Evolutionary conservation across 2,329 filamentous ascomycete genomes (phyloP).

Genomic region (Stachybotrys chartarum): DNA sequence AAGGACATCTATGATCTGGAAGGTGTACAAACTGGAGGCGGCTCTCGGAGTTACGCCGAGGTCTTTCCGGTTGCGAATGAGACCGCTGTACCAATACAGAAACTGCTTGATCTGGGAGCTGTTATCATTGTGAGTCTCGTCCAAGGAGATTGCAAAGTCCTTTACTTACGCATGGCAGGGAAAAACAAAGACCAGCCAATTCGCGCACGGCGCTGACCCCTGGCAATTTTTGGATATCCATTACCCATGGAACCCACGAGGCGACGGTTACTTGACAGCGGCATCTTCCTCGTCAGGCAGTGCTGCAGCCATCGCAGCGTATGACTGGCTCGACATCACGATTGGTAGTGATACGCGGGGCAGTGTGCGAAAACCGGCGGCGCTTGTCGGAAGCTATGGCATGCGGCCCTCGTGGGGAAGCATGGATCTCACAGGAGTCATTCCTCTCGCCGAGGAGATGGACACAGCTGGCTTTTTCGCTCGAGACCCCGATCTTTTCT

Average conservation of each 20-base stretch:
- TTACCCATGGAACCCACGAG: not conserved
- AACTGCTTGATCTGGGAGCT: not conserved
- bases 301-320: not conserved
- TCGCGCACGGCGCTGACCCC: not conserved
- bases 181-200: not conserved
- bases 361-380: constrained; percentile 8
- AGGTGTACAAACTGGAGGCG: not conserved
- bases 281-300: not conserved
- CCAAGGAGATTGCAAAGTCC: too few relatives aligned
- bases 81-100: not conserved
- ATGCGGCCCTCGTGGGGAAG: constrained; percentile 6
- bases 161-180: not conserved
- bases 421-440: constrained; percentile 5
- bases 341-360: constrained; percentile 1
- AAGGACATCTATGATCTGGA: not conserved
- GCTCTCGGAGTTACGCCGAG: not conserved
- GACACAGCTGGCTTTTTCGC: constrained; percentile 8
- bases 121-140: not conserved
- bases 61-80: not conserved
- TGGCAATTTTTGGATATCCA: not conserved
- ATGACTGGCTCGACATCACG: not conserved
- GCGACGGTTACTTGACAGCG: not conserved
- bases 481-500: constrained; percentile 6
- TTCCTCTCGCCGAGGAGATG: constrained; percentile 5
- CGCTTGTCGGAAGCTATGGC: constrained; percentile 6